Evolutionary conservation across 208 protist genomes (phyloP), one percentile per base, ranked within the genome.

Genomic region (Porcisia hertigi): DNA sequence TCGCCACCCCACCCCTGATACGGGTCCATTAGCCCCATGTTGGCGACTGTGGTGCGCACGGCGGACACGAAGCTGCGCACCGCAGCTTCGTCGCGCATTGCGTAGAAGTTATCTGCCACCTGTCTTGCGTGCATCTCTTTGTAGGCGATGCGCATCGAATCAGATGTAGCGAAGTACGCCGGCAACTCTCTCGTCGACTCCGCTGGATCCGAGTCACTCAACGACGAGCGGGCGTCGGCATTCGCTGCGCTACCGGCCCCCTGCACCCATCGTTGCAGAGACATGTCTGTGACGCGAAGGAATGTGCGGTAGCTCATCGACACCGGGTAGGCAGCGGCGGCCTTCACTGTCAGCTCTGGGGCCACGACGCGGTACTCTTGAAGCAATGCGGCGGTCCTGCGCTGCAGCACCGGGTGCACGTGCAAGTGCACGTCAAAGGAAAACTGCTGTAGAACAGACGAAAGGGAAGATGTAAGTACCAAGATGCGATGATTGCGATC

Each of bases 231-330:
- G 20, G 18, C 57, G 1, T 23, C 43, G 16, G 39, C 23, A 0
- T 16, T 18, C 7, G 65, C 62, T 11, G 36, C 30, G 25, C 16
- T 41, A 30, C 57, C 65, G 18, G 52, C 8, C 39, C 73, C 39
- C 25, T 64, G 45, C 47, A 77, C 75, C 59, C 84, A 80, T 60
- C 72, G 80, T 79, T 80, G 81, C 70, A 95, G 71, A 16, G 92
- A 80, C 75, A 93, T 84, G 73, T 96, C 88, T 23, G 92, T 96
- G 53, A 94, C 75, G 41, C 88, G 88, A 30, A 93, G 73, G 67
- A 96, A 92, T 41, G 87, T 80, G 72, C 80, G 80, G 77, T 86
- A 94, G 78, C 83, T 92, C 63, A 96, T 69, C 25, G 79, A 83
- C 30, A 78, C 49, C 12, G 88, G 88, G 75, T 93, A 96, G 14